A percentile compares a stretch with the other conserved stretches of the same genome.
phyloP scores from a whole-genome alignment of 257 asterid genomes.

The Fraxinus excelsior region DNA sequence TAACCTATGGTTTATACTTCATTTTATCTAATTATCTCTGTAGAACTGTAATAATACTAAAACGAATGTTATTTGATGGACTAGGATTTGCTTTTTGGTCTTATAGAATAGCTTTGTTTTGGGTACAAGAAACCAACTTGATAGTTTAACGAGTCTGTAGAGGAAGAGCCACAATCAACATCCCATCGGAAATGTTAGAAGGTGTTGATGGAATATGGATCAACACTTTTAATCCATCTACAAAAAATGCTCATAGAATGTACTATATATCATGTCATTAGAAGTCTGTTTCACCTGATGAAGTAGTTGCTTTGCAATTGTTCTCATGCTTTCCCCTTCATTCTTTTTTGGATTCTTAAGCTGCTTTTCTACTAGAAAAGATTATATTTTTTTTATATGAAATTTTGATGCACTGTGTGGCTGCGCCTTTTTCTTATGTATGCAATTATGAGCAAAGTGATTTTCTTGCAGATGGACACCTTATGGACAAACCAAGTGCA shows the following conservation, averaged over 20 bases:
- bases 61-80: background rate
- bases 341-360: background rate
- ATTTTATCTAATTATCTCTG: background rate
- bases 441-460: constrained; percentile 11
- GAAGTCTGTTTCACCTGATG: background rate
- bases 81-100: background rate
- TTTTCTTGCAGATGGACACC: constrained; percentile 84
- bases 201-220: background rate
- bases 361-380: background rate
- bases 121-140: background rate
- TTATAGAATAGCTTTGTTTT: background rate
- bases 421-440: background rate
- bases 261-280: background rate
- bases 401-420: background rate
- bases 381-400: background rate
- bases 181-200: background rate
- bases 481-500: constrained; percentile 83
- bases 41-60: background rate
- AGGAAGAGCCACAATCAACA: background rate
- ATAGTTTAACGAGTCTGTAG: background rate
- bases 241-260: background rate
- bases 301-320: background rate
- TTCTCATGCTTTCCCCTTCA: background rate
- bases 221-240: background rate
- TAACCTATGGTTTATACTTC: background rate